These are phyloP conservation scores for Cladosporium austrohemisphaericum DNA, from an alignment of 2,329 filamentous ascomycete genomes.

Conservation along the genomic window DNA sequence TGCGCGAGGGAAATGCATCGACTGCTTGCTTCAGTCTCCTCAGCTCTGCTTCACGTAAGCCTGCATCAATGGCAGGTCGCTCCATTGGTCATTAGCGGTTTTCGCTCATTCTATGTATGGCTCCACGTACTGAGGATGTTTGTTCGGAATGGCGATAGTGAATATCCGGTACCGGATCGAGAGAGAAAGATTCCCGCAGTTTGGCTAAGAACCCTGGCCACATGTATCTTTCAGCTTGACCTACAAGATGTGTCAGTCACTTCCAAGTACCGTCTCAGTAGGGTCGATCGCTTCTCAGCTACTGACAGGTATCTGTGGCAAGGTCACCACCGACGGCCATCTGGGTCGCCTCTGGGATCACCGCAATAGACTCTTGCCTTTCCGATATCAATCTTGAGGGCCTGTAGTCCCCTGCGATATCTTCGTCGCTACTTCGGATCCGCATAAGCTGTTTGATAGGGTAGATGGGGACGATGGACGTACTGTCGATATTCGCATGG, in stretches of 20 bases:
- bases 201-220: constrained; percentile 8
- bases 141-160: not conserved
- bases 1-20: not conserved
- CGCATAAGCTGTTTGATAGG: no score
- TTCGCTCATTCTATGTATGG: not conserved
- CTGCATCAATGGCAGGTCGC: no score
- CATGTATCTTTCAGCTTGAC: constrained; percentile 5
- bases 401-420: no score
- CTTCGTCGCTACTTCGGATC: no score
- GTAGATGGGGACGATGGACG: no score
- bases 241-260: not conserved
- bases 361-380: no score
- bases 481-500: not conserved
- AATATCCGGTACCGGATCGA: not conserved
- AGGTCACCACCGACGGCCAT: not conserved
- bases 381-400: no score
- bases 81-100: not conserved
- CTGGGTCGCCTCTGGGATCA: not conserved
- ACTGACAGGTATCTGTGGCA: not conserved
- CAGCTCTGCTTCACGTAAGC: not conserved
- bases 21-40: not conserved
- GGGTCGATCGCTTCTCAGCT: not conserved
- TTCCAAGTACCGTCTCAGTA: not conserved
- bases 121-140: not conserved
- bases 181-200: constrained; percentile 3